These are phyloP conservation scores for Penicillium subrubescens DNA, from an alignment of 495 filamentous ascomycete species.

Conservation along the genomic window DNA sequence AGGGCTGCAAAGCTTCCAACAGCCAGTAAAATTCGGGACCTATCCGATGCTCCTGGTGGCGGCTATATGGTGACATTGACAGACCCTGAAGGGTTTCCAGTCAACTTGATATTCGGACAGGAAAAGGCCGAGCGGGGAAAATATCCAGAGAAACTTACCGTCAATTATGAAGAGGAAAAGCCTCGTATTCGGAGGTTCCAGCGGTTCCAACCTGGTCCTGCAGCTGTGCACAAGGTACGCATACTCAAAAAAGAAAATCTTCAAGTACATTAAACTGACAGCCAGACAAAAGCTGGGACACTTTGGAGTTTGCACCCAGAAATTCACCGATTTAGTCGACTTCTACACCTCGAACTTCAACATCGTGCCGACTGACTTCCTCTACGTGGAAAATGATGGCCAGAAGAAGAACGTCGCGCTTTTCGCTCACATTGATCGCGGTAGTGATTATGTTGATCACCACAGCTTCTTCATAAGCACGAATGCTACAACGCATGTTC, in stretches of 20 bases:
- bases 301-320: conserved; percentile 64
- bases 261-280: conserved; percentile 1
- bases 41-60: conserved; percentile 35
- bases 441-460: conserved; percentile 64
- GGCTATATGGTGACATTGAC: conserved; percentile 34
- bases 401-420: conserved; percentile 52
- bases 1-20: conserved; percentile 31
- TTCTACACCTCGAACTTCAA: conserved; percentile 74
- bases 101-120: conserved; percentile 39
- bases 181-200: conserved; percentile 33
- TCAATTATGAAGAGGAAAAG: conserved; percentile 37
- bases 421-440: conserved; percentile 68
- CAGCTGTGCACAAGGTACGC: conserved; percentile 63
- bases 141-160: conserved; percentile 28
- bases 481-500: conserved; percentile 60
- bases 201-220: conserved; percentile 57
- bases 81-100: conserved; percentile 39
- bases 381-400: conserved; percentile 27
- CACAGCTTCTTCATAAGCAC: conserved; percentile 71
- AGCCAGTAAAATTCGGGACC: conserved; percentile 29
- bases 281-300: conserved; percentile 56
- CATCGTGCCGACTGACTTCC: conserved; percentile 53
- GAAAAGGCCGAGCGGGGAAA: conserved; percentile 12
- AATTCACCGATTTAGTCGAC: conserved; percentile 57
- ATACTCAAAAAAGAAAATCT: not conserved